A percentile compares a stretch with the other conserved stretches of the same genome.
Evolutionary conservation across 495 filamentous ascomycete species (phyloP).

Genomic region (Thozetella sp.): DNA sequence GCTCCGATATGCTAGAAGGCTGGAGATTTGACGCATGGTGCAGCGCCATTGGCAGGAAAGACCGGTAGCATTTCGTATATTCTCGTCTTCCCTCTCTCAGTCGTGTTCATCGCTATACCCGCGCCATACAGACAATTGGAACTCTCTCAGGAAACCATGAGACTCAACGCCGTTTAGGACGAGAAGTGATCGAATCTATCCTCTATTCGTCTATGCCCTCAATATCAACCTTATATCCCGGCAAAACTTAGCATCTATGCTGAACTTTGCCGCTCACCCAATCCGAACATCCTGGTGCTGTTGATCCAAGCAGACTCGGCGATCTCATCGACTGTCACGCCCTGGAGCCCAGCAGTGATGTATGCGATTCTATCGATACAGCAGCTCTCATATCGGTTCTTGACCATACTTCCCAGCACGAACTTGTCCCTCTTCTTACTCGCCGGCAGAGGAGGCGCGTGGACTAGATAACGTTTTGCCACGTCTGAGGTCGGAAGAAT

Average conservation of each 20-base stretch:
- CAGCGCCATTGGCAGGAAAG: background rate
- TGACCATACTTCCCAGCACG: constrained; percentile 67
- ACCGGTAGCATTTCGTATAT: no score
- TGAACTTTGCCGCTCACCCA: no score
- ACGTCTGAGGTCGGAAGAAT: constrained; percentile 29
- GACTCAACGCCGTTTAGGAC: no score
- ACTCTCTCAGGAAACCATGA: no score
- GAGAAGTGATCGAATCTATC: no score
- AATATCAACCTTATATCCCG: no score
- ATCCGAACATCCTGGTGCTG: constrained; percentile 67
- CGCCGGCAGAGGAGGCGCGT: constrained; percentile 20
- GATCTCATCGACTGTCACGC: constrained; percentile 65
- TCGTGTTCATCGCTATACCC: no score
- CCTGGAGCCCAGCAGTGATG: constrained; percentile 73
- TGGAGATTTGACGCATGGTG: background rate
- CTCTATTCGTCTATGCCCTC: no score
- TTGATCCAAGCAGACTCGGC: constrained; percentile 80
- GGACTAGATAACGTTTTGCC: constrained; percentile 14
- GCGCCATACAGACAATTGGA: no score
- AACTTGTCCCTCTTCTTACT: constrained; percentile 81
- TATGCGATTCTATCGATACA: constrained; percentile 70
- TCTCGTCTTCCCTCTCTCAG: no score
- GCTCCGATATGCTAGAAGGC: background rate
- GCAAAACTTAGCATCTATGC: no score
- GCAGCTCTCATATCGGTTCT: constrained; percentile 77